Percentiles rank a stretch among this genome's conserved stretches.
Conservation (phyloP, 148 eudicot genomes). For the Fagopyrum homotropicum region DNA sequence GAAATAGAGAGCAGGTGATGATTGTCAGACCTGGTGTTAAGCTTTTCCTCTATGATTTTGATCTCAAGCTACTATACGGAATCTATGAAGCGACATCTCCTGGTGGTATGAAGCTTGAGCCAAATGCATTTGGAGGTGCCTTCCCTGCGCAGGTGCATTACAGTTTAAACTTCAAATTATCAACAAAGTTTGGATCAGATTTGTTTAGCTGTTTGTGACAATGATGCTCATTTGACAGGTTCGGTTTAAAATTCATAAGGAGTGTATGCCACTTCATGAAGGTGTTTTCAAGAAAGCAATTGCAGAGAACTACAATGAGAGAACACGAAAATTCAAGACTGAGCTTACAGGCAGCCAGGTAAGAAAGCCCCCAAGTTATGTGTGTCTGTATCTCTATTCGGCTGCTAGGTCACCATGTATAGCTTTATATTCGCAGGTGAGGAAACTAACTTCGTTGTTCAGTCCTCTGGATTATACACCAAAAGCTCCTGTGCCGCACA, state of each 20-base stretch:
- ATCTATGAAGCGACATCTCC: slow-evolving; percentile 52
- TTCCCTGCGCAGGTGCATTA: slow-evolving; percentile 72
- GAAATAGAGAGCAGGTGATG: slow-evolving; percentile 49
- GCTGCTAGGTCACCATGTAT: neutral
- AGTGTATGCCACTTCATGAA: slow-evolving; percentile 65
- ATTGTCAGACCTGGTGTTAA: slow-evolving; percentile 56
- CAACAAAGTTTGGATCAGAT: neutral
- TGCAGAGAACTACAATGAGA: slow-evolving; percentile 52
- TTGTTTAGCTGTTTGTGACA: neutral
- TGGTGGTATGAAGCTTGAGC: slow-evolving; percentile 79
- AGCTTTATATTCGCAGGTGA: slow-evolving; percentile 41
- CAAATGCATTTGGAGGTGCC: slow-evolving; percentile 69
- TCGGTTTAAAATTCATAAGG: slow-evolving; percentile 50
- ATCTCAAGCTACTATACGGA: slow-evolving; percentile 62
- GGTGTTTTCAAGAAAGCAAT: slow-evolving; percentile 60
- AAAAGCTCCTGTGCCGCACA: neutral
- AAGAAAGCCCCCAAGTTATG: slow-evolving; percentile 10
- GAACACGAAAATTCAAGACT: slow-evolving; percentile 56
- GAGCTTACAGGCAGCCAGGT: slow-evolving; percentile 62
- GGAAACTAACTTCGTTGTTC: slow-evolving; percentile 42
- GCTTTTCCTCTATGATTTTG: slow-evolving; percentile 78
- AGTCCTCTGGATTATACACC: slow-evolving; percentile 27
- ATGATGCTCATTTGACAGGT: slow-evolving; percentile 37
- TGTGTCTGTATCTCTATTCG: neutral
- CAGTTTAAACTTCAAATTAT: neutral